phyloP scores from a whole-genome alignment of 495 filamentous ascomycete species.

The Xylaria grammica region DNA sequence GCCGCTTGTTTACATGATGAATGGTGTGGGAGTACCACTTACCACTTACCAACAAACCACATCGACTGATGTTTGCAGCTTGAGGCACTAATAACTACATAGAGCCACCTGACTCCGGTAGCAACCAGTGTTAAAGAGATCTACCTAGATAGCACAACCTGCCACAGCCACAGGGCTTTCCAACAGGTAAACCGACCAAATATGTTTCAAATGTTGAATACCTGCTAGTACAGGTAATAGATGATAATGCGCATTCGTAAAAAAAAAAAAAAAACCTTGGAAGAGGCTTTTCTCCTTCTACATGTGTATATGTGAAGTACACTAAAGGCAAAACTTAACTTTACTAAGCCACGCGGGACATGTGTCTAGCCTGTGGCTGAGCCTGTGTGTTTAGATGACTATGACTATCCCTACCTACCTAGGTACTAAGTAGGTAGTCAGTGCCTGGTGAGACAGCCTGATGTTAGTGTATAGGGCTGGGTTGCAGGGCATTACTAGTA shows the following conservation, averaged over 20 bases:
- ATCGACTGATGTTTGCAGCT: no score
- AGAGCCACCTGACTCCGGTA: neutral
- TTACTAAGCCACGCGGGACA: constrained; percentile 8
- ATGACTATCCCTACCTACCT: no score
- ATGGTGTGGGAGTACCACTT: constrained; percentile 1
- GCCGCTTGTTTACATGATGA: constrained; percentile 10
- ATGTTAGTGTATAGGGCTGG: constrained; percentile 9
- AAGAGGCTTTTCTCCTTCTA: neutral
- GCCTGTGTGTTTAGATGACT: neutral
- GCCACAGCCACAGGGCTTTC: constrained; percentile 9
- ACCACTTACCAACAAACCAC: no score
- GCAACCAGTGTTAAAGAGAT: neutral
- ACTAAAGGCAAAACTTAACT: neutral
- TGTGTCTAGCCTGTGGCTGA: constrained; percentile 12
- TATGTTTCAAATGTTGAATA: no score
- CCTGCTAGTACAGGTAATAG: no score
- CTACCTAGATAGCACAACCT: neutral
- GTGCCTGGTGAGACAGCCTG: neutral
- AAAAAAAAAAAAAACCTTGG: no score
- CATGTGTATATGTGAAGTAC: neutral
- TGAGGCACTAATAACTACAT: neutral
- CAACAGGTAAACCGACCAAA: neutral
- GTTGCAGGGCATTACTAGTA: neutral
- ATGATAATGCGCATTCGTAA: constrained; percentile 3
- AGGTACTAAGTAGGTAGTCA: no score